Conservation (phyloP, 2,329 filamentous ascomycete genomes). For the Ceratocystis colombiana region DNA sequence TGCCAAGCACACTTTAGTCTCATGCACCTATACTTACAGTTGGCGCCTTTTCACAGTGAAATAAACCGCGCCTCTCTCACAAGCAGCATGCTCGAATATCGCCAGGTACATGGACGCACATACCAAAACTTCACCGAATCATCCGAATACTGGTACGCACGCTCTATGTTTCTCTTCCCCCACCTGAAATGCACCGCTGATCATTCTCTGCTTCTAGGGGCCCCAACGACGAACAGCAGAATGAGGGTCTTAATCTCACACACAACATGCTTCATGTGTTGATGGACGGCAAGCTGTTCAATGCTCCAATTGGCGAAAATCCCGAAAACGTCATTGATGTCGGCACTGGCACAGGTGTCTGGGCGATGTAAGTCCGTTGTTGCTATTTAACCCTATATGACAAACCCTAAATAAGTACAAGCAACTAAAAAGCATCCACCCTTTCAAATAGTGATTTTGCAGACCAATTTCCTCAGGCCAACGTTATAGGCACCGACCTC, state of each 20-base stretch:
- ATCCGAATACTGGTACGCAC: constrained; percentile 29
- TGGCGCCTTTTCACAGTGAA: constrained; percentile 9
- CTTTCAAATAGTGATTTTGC: constrained; percentile 38
- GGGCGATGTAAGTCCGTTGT: constrained; percentile 35
- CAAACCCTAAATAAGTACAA: not conserved
- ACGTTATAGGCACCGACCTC: constrained; percentile 46
- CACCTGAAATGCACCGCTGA: not conserved
- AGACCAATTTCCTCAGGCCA: constrained; percentile 37
- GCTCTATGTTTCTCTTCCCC: not conserved
- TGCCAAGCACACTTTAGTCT: not conserved
- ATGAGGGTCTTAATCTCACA: constrained; percentile 26
- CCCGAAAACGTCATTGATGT: constrained; percentile 33
- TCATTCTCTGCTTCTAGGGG: constrained; percentile 24
- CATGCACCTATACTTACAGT: not conserved
- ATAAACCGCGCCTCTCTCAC: constrained; percentile 29
- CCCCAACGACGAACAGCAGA: constrained; percentile 30
- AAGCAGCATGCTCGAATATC: constrained; percentile 31
- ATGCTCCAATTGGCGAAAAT: constrained; percentile 22
- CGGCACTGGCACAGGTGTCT: constrained; percentile 32
- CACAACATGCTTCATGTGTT: constrained; percentile 23
- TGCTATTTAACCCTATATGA: not conserved
- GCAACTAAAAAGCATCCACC: not conserved
- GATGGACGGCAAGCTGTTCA: constrained; percentile 26
- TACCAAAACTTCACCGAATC: constrained; percentile 31
- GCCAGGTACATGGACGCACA: constrained; percentile 31